phyloP scores from a whole-genome alignment of 2,329 filamentous ascomycete genomes.

The Paramyrothecium sp. region DNA sequence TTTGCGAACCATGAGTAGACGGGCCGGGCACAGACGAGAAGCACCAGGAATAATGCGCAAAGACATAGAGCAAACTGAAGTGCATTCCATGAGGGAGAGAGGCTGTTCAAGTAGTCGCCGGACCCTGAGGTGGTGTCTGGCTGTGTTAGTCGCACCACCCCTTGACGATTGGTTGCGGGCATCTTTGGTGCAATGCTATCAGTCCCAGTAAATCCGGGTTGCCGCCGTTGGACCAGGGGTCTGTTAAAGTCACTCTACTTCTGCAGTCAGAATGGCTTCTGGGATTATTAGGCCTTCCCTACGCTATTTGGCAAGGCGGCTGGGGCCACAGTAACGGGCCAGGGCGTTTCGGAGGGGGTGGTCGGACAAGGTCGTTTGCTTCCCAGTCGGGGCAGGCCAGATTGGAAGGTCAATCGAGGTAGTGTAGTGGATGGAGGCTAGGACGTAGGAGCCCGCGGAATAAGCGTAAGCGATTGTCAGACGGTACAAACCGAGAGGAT shows the following conservation, averaged over 20 bases:
- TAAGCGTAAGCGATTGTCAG: background rate
- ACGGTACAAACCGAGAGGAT: background rate
- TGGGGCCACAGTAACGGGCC: conserved; percentile 11
- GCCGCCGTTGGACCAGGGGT: conserved; percentile 28
- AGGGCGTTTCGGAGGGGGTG: background rate
- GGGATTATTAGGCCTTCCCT: conserved; percentile 24
- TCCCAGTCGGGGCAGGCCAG: background rate
- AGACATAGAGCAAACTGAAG: conserved; percentile 27
- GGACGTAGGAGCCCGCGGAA: background rate
- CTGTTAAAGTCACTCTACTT: conserved; percentile 29
- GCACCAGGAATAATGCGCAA: conserved; percentile 33
- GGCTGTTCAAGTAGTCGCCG: conserved; percentile 27
- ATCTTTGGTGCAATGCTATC: conserved; percentile 23
- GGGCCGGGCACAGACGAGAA: conserved; percentile 24
- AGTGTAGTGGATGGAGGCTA: background rate
- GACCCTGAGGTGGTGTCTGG: conserved; percentile 21
- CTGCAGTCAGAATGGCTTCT: conserved; percentile 31
- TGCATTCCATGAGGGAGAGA: conserved; percentile 24
- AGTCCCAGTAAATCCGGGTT: conserved; percentile 23
- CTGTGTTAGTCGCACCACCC: conserved; percentile 24
- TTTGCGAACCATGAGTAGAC: conserved; percentile 20
- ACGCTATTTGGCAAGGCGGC: conserved; percentile 22
- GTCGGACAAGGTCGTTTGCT: background rate
- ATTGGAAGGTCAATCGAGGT: background rate
- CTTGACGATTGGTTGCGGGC: conserved; percentile 27